Conservation (phyloP, 495 filamentous ascomycete species). For the Glarea lozoyensis region DNA sequence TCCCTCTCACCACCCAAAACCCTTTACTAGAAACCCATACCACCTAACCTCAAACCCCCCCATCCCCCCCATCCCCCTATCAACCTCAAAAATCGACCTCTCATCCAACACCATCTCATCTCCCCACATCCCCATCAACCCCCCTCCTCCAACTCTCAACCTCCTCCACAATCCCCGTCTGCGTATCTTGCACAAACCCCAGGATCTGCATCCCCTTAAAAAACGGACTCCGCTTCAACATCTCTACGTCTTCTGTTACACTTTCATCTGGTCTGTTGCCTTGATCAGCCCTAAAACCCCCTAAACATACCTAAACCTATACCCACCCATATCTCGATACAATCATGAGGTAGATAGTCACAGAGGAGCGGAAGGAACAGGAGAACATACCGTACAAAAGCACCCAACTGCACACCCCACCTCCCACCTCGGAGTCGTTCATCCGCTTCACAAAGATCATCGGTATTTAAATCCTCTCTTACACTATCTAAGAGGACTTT, state of each 20-base stretch:
- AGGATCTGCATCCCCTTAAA: slow-evolving; percentile 18
- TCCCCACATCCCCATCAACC: no score
- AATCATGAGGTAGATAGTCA: background rate
- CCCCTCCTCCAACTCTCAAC: no score
- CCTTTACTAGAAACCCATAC: no score
- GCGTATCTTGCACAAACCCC: slow-evolving; percentile 19
- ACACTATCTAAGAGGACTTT: no score
- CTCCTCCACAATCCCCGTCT: slow-evolving; percentile 13
- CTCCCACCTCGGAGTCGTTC: no score
- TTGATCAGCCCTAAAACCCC: background rate
- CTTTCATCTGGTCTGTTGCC: slow-evolving; percentile 9
- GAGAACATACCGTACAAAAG: slow-evolving; percentile 5
- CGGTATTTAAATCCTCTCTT: slow-evolving; percentile 6
- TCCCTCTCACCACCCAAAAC: no score
- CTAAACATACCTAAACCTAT: background rate
- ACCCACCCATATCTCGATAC: background rate
- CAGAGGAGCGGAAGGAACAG: slow-evolving; percentile 7
- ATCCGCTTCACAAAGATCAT: slow-evolving; percentile 1
- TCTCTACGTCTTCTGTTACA: slow-evolving; percentile 17
- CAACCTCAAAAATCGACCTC: no score
- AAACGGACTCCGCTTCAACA: slow-evolving; percentile 9
- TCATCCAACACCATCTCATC: no score
- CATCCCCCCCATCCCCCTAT: no score
- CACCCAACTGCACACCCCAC: no score
- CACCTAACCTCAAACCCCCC: no score